phyloP scores from a whole-genome alignment of 1,284 basidiomycete genomes.

The Lignosus rhinocerotis region DNA sequence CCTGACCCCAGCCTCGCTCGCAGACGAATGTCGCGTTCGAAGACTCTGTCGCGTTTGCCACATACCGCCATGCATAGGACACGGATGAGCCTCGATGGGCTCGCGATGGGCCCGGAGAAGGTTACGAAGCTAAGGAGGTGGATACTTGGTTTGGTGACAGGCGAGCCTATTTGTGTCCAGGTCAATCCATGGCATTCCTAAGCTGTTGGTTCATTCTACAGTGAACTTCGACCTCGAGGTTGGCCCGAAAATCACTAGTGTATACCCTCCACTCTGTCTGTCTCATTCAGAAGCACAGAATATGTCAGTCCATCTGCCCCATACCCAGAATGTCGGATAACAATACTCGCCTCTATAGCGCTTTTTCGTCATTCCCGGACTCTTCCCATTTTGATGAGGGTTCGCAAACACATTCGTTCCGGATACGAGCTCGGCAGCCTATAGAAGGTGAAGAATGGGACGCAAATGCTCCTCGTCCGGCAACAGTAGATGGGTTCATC shows the following conservation, averaged over 20 bases:
- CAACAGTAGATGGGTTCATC: conserved; percentile 63
- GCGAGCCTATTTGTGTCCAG: conserved; percentile 34
- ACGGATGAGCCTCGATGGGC: conserved; percentile 28
- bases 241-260: conserved; percentile 79
- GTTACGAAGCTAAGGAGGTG: conserved; percentile 63
- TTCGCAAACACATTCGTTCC: conserved; percentile 72
- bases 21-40: conserved; percentile 38
- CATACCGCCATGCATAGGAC: conserved; percentile 17
- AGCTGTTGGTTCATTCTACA: conserved; percentile 33
- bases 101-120: conserved; percentile 49
- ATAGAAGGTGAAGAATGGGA: conserved; percentile 29
- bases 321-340: conserved; percentile 7
- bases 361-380: conserved; percentile 95
- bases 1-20: conserved; percentile 6
- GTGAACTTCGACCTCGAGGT: conserved; percentile 89
- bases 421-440: conserved; percentile 50
- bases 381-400: conserved; percentile 81
- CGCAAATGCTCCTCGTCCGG: conserved; percentile 36
- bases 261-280: conserved; percentile 67
- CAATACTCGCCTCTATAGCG: conserved; percentile 46
- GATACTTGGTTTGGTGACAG: conserved; percentile 80
- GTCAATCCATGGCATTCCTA: background rate
- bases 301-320: conserved; percentile 55
- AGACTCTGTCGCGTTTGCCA: conserved; percentile 39
- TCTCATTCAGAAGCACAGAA: conserved; percentile 75